phyloP scores from a whole-genome alignment of 2,329 filamentous ascomycete species.

The Arthrobotrys sinensis region DNA sequence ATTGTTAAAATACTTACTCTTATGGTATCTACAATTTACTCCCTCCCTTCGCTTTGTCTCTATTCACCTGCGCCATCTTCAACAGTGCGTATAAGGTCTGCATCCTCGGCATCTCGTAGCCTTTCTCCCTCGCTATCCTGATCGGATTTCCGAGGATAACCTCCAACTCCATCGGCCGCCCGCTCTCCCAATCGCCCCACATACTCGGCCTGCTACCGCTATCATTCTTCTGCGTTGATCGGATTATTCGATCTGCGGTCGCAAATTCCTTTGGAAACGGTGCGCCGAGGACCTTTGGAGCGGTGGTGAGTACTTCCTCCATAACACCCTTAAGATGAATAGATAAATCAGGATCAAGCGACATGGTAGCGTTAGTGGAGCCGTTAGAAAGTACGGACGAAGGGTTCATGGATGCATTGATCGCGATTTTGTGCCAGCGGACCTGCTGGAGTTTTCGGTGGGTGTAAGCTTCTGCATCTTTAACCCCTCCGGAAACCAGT shows the following conservation, averaged over 20 bases:
- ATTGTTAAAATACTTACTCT: background rate
- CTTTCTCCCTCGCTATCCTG: slow-evolving; percentile 75
- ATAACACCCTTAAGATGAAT: slow-evolving; percentile 77
- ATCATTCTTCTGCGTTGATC: slow-evolving; percentile 73
- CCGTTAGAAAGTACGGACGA: slow-evolving; percentile 71
- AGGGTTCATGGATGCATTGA: slow-evolving; percentile 58
- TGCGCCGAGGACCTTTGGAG: slow-evolving; percentile 48
- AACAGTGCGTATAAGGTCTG: slow-evolving; percentile 53
- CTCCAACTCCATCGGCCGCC: slow-evolving; percentile 78
- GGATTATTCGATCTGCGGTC: slow-evolving; percentile 76
- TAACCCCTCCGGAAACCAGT: slow-evolving; percentile 68
- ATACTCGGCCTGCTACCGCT: slow-evolving; percentile 78
- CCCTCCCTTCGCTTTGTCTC: slow-evolving; percentile 35
- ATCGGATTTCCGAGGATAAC: slow-evolving; percentile 81
- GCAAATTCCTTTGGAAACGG: slow-evolving; percentile 70
- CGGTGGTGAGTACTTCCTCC: slow-evolving; percentile 70
- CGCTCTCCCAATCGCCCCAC: slow-evolving; percentile 79
- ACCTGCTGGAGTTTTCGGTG: slow-evolving; percentile 73
- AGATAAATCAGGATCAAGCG: slow-evolving; percentile 75
- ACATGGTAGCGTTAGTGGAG: slow-evolving; percentile 77
- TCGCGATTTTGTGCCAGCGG: slow-evolving; percentile 74
- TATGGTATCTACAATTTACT: slow-evolving; percentile 37
- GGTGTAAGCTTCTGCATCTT: slow-evolving; percentile 70
- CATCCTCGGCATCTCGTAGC: slow-evolving; percentile 77
- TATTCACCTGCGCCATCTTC: slow-evolving; percentile 58